Evolutionary conservation across 805 yeast genomes (phyloP).

Genomic region (Wickerhamiella sorbophila): DNA sequence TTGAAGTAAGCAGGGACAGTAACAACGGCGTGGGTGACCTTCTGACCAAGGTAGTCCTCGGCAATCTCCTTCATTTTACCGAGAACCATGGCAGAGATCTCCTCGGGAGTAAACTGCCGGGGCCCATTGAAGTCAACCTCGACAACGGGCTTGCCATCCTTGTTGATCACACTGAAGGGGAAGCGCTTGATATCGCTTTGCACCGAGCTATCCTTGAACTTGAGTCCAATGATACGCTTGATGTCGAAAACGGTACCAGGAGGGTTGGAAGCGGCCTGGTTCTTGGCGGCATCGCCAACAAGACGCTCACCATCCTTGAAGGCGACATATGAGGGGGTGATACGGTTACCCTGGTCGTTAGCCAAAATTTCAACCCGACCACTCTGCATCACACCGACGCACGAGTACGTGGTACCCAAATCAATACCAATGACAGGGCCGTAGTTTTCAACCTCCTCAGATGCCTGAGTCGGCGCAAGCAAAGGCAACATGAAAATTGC

Average conservation of each 20-base stretch:
- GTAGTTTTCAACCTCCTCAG: constrained; percentile 26
- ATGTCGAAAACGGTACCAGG: constrained; percentile 78
- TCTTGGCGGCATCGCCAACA: constrained; percentile 93
- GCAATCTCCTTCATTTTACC: constrained; percentile 88
- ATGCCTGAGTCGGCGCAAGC: constrained; percentile 18
- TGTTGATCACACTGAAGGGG: constrained; percentile 59
- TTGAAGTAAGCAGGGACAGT: constrained; percentile 90
- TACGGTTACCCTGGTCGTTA: constrained; percentile 94
- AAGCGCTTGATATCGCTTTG: constrained; percentile 71
- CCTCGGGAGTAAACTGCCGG: constrained; percentile 79
- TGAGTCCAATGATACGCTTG: constrained; percentile 80
- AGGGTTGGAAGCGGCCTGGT: constrained; percentile 86
- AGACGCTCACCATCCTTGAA: constrained; percentile 85
- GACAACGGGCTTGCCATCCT: constrained; percentile 71
- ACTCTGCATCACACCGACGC: constrained; percentile 79
- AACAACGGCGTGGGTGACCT: constrained; percentile 80
- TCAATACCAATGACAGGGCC: constrained; percentile 76
- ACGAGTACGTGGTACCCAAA: constrained; percentile 93
- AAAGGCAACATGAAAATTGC: constrained; percentile 26
- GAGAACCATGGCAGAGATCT: constrained; percentile 81
- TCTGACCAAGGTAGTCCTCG: constrained; percentile 74
- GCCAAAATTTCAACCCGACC: constrained; percentile 88
- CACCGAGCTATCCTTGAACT: constrained; percentile 61
- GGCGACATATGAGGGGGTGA: constrained; percentile 90
- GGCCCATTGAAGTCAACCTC: constrained; percentile 57